Evolutionary conservation across 176 grass and related monocot genomes (phyloP), one percentile per base, ranked within the genome.

Genomic region (Musa acuminata): DNA sequence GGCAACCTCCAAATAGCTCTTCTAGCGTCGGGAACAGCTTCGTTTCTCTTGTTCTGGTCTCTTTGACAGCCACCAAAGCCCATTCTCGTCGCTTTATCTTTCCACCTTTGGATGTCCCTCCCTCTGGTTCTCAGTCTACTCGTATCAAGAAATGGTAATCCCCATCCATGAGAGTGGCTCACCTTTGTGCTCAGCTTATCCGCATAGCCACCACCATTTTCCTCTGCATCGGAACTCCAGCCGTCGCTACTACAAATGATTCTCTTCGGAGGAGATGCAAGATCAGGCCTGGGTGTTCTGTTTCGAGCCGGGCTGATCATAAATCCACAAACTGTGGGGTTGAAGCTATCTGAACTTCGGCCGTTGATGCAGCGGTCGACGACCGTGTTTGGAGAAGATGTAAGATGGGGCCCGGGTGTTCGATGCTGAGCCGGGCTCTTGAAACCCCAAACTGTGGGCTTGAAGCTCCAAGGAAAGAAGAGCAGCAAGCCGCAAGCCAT

Each of bases 391-490:
- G 72, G 51, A 0, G 82, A 69, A 60, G 16, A 26, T 17, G 52
- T 3, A 67, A 49, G 59, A 35, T 16, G 29, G 14, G 53, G 22
- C 54, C 62, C 82, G 54, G 81, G 67, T 29, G 76, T 75, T 62
- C 21, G 27, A 49, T 49, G 62, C 67, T 50, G 24, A 22, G 62
- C 23, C 13, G 78, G 79, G 77, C 73, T 87, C 48, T 64, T 80
- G 84, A 87, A 86, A 29, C 83, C 89, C 49, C 85, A 85, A 8
- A 82, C 74, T 7, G 78, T 80, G 10, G 87, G 93, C 82, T 87
- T 92, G 7, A 91, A 70, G 82, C 84, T 92, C 93, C 90, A 88
- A 5, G 93, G 93, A 55, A 96, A 92, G 77, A 92, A 85, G 77
- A 92, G 51, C 89, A 96, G 90, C 78, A 96, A 80, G 3, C 93